Evolutionary conservation across 192 early-diverging fungal genomes (phyloP).

Genomic region (Coemansia sp.): DNA sequence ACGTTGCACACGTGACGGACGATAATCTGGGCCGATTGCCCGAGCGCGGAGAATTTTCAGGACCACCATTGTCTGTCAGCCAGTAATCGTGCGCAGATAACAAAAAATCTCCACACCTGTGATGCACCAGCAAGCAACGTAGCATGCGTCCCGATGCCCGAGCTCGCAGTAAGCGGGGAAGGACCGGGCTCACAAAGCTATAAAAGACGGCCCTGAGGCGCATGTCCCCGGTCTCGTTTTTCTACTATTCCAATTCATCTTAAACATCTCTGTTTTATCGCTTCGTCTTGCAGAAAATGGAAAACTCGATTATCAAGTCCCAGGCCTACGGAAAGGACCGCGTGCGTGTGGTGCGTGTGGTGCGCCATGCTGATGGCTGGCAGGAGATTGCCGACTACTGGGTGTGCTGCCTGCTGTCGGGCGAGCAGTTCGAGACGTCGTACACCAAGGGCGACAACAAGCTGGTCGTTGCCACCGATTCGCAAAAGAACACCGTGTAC

Average conservation of each 20-base stretch:
- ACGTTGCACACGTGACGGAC: slow-evolving; percentile 9
- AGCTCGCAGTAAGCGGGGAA: too few relatives aligned
- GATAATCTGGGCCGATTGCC: background rate
- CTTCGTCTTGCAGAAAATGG: slow-evolving; percentile 10
- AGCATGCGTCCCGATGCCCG: background rate
- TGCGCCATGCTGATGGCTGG: slow-evolving; percentile 56
- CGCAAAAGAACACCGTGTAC: slow-evolving; percentile 78
- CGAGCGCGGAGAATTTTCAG: slow-evolving; percentile 9
- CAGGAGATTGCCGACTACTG: slow-evolving; percentile 73
- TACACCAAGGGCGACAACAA: slow-evolving; percentile 80
- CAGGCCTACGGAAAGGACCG: slow-evolving; percentile 74
- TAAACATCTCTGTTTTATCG: too few relatives aligned
- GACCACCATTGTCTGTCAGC: background rate
- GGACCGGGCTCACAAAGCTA: background rate
- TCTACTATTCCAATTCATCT: too few relatives aligned
- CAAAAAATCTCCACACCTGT: slow-evolving; percentile 16
- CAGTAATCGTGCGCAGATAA: slow-evolving; percentile 1
- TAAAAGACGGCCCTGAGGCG: background rate
- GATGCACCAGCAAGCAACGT: background rate
- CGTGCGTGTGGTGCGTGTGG: slow-evolving; percentile 71
- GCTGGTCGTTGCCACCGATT: slow-evolving; percentile 73
- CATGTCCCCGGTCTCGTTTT: too few relatives aligned
- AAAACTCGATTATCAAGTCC: slow-evolving; percentile 56
- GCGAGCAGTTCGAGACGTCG: slow-evolving; percentile 60
- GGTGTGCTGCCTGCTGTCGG: slow-evolving; percentile 60